phyloP scores from a whole-genome alignment of 805 yeast species.

The Pichia manshurica region DNA sequence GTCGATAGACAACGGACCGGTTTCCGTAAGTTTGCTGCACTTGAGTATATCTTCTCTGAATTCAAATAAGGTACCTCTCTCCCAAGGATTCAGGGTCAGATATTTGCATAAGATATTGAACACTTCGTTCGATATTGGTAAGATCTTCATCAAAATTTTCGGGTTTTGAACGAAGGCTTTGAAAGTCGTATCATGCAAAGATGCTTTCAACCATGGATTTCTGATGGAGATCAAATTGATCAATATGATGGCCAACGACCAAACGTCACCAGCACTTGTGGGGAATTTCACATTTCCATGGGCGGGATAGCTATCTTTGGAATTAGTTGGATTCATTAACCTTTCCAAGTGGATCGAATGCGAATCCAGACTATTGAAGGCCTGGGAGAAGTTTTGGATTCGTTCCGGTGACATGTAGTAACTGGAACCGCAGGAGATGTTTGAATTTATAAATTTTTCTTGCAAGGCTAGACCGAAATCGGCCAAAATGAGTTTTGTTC shows the following conservation, averaged over 20 bases:
- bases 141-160: slow-evolving; percentile 51
- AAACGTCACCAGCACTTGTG: slow-evolving; percentile 73
- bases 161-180: slow-evolving; percentile 53
- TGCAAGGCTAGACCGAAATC: slow-evolving; percentile 88
- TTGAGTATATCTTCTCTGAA: slow-evolving; percentile 35
- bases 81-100: slow-evolving; percentile 43
- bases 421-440: slow-evolving; percentile 78
- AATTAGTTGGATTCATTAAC: slow-evolving; percentile 19
- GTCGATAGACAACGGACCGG: slow-evolving; percentile 32
- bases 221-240: slow-evolving; percentile 77
- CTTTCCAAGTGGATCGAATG: slow-evolving; percentile 29
- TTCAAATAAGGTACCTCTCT: slow-evolving; percentile 37
- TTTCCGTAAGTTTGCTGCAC: slow-evolving; percentile 25
- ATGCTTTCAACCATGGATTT: slow-evolving; percentile 88
- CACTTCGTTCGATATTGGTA: slow-evolving; percentile 67
- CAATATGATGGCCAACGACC: slow-evolving; percentile 80
- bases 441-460: slow-evolving; percentile 50
- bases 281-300: slow-evolving; percentile 42
- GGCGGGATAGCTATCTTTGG: slow-evolving; percentile 14
- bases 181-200: slow-evolving; percentile 60
- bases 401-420: slow-evolving; percentile 95
- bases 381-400: slow-evolving; percentile 36
- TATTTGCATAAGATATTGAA: slow-evolving; percentile 44
- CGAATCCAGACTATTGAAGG: slow-evolving; percentile 28
- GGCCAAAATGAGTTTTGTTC: slow-evolving; percentile 54